A percentile compares a stretch with the other conserved stretches of the same genome.
Evolutionary conservation across 352 stramenopile species (phyloP).

Genomic region (Globisporangium camurandrum): DNA sequence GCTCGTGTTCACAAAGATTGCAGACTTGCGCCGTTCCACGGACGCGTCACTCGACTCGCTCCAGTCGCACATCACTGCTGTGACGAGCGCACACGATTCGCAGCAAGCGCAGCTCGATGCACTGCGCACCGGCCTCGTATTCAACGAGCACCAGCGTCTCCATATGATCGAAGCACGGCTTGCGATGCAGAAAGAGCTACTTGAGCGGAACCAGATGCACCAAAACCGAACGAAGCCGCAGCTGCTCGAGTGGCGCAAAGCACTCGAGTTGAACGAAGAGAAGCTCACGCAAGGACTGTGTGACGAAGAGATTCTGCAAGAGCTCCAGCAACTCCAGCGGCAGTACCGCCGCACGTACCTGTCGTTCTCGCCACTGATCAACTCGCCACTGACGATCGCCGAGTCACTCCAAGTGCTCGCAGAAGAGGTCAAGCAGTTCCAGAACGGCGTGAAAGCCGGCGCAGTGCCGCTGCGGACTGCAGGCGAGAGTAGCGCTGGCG

Average conservation of each 20-base stretch:
- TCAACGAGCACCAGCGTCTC: constrained; percentile 48
- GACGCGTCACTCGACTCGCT: constrained; percentile 51
- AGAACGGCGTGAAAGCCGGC: constrained; percentile 37
- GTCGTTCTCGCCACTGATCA: constrained; percentile 46
- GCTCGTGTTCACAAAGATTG: constrained; percentile 75
- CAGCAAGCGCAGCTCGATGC: constrained; percentile 51
- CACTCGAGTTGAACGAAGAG: constrained; percentile 51
- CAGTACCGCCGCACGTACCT: constrained; percentile 55
- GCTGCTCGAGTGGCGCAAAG: constrained; percentile 59
- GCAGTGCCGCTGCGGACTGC: constrained; percentile 25
- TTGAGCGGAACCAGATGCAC: constrained; percentile 58
- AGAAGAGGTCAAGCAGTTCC: constrained; percentile 51
- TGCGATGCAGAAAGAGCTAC: constrained; percentile 57
- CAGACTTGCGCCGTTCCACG: constrained; percentile 52
- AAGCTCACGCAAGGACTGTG: constrained; percentile 44
- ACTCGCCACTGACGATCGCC: constrained; percentile 46
- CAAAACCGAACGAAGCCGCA: constrained; percentile 62
- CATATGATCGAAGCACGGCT: constrained; percentile 47
- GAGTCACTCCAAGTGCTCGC: constrained; percentile 47
- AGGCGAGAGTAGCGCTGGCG: neutral
- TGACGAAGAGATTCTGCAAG: constrained; percentile 51
- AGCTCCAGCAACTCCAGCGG: constrained; percentile 56
- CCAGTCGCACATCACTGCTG: constrained; percentile 36
- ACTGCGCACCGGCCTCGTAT: constrained; percentile 38
- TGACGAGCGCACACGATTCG: constrained; percentile 24